Base-by-base conservation (phyloP, 2,329 filamentous ascomycete genomes). In the Sporothrix pallida region DNA sequence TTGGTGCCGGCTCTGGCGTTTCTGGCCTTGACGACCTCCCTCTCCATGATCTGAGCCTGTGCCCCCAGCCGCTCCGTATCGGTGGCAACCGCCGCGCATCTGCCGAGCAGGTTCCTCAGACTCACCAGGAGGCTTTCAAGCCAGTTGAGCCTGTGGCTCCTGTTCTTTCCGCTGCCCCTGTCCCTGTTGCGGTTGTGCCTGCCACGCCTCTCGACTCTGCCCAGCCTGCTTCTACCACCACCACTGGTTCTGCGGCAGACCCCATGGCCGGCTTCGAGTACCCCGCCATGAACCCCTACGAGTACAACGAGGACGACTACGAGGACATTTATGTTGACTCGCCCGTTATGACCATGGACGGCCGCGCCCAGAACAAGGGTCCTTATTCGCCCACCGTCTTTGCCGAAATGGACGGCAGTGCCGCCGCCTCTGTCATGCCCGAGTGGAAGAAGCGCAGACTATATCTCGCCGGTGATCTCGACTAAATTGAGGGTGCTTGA, bases 261-360 rank as follows among this genome's bases (percentile, higher is more conserved):
- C 20, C 2, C 20, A 23, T 13, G 6, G 52, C 9, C 1, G 20
- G 4, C 31, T 6, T 58, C 15, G 76, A 78, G n/a, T 80, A 80
- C 65, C 79, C 79, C 20, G 73, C 77, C 42, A 77, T 81, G 78
- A 79, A 77, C 71, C 79, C 79, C 0, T 80, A 80, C 69, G 75
- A 76, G 2, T 72, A 71, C 70, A 63, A 63, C 70, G 70, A 71
- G 15, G 58, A 71, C 26, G 70, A 65, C 70, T 63, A 63, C 58
- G 46, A 71, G 26, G 72, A 23, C 15, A 20, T 63, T 3, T 52
- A 23, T 5, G 70, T 42, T 56, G 56, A 52, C 20, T 58, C 71
- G 31, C 71, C 62, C 37, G 48, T 60, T 20, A 15, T 72, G 37
- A 37, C 42, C 20, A 6, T 63, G 56, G 72, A 56, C 15, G 48